Evolutionary conservation across 306 rosid genomes (phyloP).

Genomic region (Sicyos baderoa): DNA sequence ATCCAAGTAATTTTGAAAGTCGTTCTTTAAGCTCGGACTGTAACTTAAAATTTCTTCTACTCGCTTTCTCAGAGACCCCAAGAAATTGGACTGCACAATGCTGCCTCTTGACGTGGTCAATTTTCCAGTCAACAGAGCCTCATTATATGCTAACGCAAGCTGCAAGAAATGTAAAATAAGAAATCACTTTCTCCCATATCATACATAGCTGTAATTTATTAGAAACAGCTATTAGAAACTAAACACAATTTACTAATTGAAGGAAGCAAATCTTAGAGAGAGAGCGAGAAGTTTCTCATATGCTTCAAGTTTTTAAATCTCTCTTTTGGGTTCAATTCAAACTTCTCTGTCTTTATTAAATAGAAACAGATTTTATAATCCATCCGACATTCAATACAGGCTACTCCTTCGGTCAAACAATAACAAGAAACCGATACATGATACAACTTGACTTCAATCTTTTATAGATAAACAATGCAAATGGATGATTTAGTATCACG

Average conservation of each 20-base stretch:
- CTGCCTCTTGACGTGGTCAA: conserved; percentile 24
- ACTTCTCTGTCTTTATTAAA: too few relatives aligned
- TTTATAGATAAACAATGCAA: background rate
- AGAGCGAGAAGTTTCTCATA: too few relatives aligned
- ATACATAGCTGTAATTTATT: too few relatives aligned
- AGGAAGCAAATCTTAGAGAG: too few relatives aligned
- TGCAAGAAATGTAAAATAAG: conserved; percentile 31
- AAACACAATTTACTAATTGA: too few relatives aligned
- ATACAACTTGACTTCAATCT: background rate
- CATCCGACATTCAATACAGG: too few relatives aligned
- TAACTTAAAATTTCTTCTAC: conserved; percentile 59
- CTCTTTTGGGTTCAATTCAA: too few relatives aligned
- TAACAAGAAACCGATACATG: background rate
- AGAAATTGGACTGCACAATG: conserved; percentile 48
- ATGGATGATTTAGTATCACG: conserved; percentile 5
- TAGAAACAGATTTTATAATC: too few relatives aligned
- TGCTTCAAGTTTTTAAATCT: too few relatives aligned
- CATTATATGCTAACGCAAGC: conserved; percentile 74
- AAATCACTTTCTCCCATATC: too few relatives aligned
- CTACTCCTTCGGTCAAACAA: too few relatives aligned
- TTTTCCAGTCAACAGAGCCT: conserved; percentile 59
- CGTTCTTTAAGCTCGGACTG: conserved; percentile 53
- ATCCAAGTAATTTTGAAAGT: conserved; percentile 52
- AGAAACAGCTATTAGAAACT: too few relatives aligned
- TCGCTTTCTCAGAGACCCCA: conserved; percentile 67